Evolutionary conservation across 73 alveolate genomes (phyloP), one percentile per base, ranked within the genome.

Genomic region (Paramecium octaurelia): DNA sequence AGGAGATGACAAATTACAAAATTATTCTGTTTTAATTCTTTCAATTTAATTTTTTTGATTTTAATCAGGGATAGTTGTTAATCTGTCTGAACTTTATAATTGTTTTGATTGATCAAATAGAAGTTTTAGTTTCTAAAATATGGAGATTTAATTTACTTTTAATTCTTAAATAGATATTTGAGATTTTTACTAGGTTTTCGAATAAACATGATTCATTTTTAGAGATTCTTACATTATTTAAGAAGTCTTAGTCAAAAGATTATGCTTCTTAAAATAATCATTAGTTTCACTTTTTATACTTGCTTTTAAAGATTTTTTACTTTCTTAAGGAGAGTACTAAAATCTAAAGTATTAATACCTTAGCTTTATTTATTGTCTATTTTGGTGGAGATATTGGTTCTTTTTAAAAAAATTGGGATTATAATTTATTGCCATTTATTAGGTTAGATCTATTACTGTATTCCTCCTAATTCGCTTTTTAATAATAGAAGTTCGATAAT

Each of bases 11-110:
- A 80, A 24, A 80, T 12, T 46, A 5, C 70, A 40, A 44, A 44
- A 80, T 80, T 80, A 23, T n/a, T 80, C 91, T 43, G 91, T 80
- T 43, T 80, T 80, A 23, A 80, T 8, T 80, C 91, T 80, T 14
- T 80, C 91, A 24, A 48, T 46, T 40, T 40, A 12, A 31, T 44
- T 80, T 24, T 80, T 40, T 40, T 42, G 71, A 80, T 80, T 80
- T 24, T 21, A 44, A 80, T 80, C 91, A 23, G 91, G 91, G 14
- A 80, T 18, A 9, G 91, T 80, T 48, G 91, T 80, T 46, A 46
- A 20, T 80, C 91, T 80, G 31, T 80, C 91, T 21, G 91, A 42
- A 44, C 91, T 48, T 46, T 44, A 80, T 24, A 44, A 44, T 21
- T 24, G 27, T 43, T 80, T 80, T 31, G 91, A 80, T 80, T 80